Base-by-base conservation (phyloP, 2,329 filamentous ascomycete genomes). In the Aspergillus fructus region DNA sequence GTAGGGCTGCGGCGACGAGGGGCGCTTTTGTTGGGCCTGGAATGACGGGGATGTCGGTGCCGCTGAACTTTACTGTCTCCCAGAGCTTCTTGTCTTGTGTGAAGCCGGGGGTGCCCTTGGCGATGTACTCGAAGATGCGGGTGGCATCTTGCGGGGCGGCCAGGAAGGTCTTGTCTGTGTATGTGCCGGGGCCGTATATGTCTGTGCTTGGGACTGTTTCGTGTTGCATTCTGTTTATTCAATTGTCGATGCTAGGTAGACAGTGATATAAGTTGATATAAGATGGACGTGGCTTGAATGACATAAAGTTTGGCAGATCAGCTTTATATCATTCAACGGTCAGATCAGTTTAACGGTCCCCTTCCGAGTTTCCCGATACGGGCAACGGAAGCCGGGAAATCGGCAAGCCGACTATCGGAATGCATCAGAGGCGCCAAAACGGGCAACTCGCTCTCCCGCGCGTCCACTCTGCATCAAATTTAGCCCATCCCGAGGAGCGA, bases 1-100 rank as follows among this genome's bases (percentile, higher is more conserved):
- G 76, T 3, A 79, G 63, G 15, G 73, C 77, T 5, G 77, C 75
- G 4, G 74, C 66, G 4, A 79, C 67, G 2, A 73, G 71, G n/a
- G 74, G 71, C 1, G 76, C 68, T 59, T 80, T 80, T 53, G 79
- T 73, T 2, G 77, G 77, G 1, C 77, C 74, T 2, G 76, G 78
- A 4, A 79, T 71, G 34, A 75, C 70, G 9, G 78, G 76, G 2
- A 72, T 64, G 1, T 71, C 68, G 17, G 70, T 66, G 5, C 78
- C 78, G 5, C 71, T 66, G 56, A 80, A 79, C 5, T 68, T 58
- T 33, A 79, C 76, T 53, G 67, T 65, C 13, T 53, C 52, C 66
- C 63, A 67, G 55, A 56, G 33, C 12, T 53, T 47, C 7, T 45
- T 49, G 60, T 77, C 68, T 41, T 71, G 63, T 5, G 72, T 76